phyloP scores from a whole-genome alignment of 1,284 basidiomycete genomes.

The Spongispora temasekensis region DNA sequence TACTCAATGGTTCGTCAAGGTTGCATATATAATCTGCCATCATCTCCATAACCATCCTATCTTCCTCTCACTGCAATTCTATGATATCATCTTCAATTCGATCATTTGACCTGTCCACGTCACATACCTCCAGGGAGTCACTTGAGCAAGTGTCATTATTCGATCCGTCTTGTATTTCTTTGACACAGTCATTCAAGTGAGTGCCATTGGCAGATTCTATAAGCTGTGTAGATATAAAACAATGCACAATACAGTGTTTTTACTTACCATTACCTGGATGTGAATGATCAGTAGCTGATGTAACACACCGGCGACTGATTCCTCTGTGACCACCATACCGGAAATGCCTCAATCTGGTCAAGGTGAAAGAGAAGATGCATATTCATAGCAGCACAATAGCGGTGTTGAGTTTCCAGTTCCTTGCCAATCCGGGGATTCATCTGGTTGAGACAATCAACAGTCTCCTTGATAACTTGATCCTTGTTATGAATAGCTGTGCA shows the following conservation, averaged over 20 bases:
- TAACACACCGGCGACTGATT: neutral
- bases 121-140: neutral
- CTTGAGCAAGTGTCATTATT: neutral
- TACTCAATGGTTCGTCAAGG: neutral
- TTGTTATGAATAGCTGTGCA: neutral
- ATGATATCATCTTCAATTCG: too few relatives aligned
- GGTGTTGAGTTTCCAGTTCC: neutral
- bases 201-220: neutral
- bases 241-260: neutral
- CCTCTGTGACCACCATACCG: neutral
- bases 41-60: neutral
- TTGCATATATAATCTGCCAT: neutral
- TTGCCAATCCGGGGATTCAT: neutral
- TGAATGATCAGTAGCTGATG: neutral
- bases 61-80: neutral
- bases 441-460: neutral
- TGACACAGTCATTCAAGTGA: neutral
- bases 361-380: neutral
- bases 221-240: neutral
- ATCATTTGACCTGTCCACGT: neutral
- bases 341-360: neutral
- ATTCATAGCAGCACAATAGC: neutral
- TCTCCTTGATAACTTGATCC: neutral
- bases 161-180: neutral
- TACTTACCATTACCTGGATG: neutral